Percentiles rank a stretch among this genome's conserved stretches.
These are phyloP conservation scores for Penicillium argentinense DNA, from an alignment of 495 filamentous ascomycete species.

Conservation along the genomic window DNA sequence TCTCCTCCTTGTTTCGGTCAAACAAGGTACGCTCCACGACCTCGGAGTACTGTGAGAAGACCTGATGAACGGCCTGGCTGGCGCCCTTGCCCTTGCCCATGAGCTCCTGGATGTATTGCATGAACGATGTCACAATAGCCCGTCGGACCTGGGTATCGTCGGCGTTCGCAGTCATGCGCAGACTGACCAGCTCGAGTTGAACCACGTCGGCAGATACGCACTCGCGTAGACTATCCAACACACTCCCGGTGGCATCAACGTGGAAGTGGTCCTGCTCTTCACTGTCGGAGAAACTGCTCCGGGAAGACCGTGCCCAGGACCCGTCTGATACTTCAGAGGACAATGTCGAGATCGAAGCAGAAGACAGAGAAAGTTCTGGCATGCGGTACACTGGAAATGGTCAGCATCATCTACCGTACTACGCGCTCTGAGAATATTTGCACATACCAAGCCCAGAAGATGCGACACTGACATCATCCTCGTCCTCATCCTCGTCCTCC, in stretches of 20 bases:
- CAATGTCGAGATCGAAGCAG: slow-evolving; percentile 75
- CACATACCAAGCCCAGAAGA: slow-evolving; percentile 53
- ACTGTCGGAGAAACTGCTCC: slow-evolving; percentile 58
- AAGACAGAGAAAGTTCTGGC: slow-evolving; percentile 65
- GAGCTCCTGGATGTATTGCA: slow-evolving; percentile 74
- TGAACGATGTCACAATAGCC: slow-evolving; percentile 81
- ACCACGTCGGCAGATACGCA: slow-evolving; percentile 78
- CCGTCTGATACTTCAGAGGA: slow-evolving; percentile 50
- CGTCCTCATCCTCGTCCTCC: slow-evolving; percentile 53
- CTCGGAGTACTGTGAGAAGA: slow-evolving; percentile 55
- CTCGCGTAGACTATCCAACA: slow-evolving; percentile 77
- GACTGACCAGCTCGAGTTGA: slow-evolving; percentile 83
- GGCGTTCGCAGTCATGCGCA: slow-evolving; percentile 86
- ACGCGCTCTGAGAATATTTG: slow-evolving; percentile 26
- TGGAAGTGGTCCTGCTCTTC: slow-evolving; percentile 73
- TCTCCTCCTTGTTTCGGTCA: slow-evolving; percentile 56
- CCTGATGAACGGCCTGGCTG: slow-evolving; percentile 62
- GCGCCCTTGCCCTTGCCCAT: slow-evolving; percentile 59
- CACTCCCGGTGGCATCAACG: slow-evolving; percentile 77
- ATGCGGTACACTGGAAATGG: slow-evolving; percentile 64
- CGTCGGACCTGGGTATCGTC: slow-evolving; percentile 83
- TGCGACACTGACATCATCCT: slow-evolving; percentile 41
- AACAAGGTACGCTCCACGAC: slow-evolving; percentile 60
- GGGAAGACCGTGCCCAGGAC: slow-evolving; percentile 51
- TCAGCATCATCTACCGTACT: slow-evolving; percentile 6